Evolutionary conservation across 2,329 filamentous ascomycete species (phyloP).

Genomic region (Ophiocordyceps unilateralis): DNA sequence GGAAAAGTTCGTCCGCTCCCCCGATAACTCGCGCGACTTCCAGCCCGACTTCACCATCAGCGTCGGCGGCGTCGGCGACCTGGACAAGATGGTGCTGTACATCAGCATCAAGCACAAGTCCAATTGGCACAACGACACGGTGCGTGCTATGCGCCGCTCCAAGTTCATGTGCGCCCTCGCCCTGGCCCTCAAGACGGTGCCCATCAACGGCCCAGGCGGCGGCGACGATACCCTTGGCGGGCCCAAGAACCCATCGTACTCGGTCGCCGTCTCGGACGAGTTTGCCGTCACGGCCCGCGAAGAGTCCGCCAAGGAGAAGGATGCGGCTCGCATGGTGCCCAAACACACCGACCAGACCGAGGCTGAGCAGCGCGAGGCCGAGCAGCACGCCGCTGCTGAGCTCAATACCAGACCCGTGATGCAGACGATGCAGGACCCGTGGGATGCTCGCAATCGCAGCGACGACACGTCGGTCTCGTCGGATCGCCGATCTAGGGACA

Average conservation of each 20-base stretch:
- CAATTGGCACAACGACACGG: constrained; percentile 75
- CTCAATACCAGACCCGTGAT: constrained; percentile 23
- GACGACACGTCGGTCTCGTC: constrained; percentile 6
- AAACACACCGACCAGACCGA: constrained; percentile 11
- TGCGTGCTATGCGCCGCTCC: constrained; percentile 66
- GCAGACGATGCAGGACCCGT: constrained; percentile 8
- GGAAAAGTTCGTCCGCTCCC: constrained; percentile 63
- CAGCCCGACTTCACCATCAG: constrained; percentile 66
- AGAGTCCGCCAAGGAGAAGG: constrained; percentile 39
- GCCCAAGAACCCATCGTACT: constrained; percentile 63
- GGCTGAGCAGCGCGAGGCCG: constrained; percentile 14
- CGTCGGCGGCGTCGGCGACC: constrained; percentile 60
- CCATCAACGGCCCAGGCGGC: constrained; percentile 68
- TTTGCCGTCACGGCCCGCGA: constrained; percentile 48
- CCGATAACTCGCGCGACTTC: constrained; percentile 85
- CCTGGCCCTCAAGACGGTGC: constrained; percentile 68
- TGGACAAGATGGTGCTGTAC: constrained; percentile 74
- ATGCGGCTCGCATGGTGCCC: constrained; percentile 49
- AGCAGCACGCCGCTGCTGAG: constrained; percentile 26
- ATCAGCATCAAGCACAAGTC: constrained; percentile 84
- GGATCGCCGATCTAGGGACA: constrained; percentile 19
- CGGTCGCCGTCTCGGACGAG: constrained; percentile 55
- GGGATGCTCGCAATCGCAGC: constrained; percentile 4
- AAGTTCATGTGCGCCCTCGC: constrained; percentile 96
- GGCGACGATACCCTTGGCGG: constrained; percentile 44